Evolutionary conservation across 352 stramenopile genomes (phyloP), one percentile per base, ranked within the genome.

Genomic region (Phytopythium vexans): DNA sequence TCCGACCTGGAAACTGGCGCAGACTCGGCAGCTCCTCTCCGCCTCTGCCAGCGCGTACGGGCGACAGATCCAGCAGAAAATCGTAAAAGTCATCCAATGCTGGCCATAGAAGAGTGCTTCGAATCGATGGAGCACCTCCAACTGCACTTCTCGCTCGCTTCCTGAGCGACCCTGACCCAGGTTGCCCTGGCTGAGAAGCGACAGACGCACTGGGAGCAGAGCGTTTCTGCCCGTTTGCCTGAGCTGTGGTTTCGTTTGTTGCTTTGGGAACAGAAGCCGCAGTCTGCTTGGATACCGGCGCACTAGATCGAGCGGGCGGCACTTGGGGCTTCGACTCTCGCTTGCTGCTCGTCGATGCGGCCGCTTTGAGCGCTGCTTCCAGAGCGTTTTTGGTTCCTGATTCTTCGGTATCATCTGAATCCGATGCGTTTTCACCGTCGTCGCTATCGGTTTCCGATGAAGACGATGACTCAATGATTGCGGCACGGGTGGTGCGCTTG

Each of bases 71-170:
- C n/a, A 94, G 48, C 10, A 94, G 46, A 46, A 88, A 87, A 40
- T 84, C 73, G 56, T 89, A 89, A 35, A 92, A 90, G 1, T 88
- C 75, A 40, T 92, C 76, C 8, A 94, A 56, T 6, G 66, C 70
- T 36, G 83, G 83, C 83, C 83, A 94, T 16, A 92, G 52, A 16
- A 88, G 47, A 7, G 79, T 82, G 42, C 71, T 86, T 44, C 77
- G 47, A 14, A 40, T 39, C 27, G 5, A 34, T 41, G 48, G 33
- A 32, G 21, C n/a, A 42, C 21, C 21, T 27, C 21, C 21, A 27
- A 27, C 21, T 27, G 21, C 21, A 27, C 21, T 27, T 27, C 21
- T 27, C 21, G 21, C 21, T 27, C 21, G 21, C 21, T 27, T 27
- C 2, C 21, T 27, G 21, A 27, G 21, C 21, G 21, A 27, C 21